A percentile compares a stretch with the other conserved stretches of the same genome.
These are phyloP conservation scores for Henningerozyma blattae DNA, from an alignment of 805 yeast species.

Conservation along the genomic window DNA sequence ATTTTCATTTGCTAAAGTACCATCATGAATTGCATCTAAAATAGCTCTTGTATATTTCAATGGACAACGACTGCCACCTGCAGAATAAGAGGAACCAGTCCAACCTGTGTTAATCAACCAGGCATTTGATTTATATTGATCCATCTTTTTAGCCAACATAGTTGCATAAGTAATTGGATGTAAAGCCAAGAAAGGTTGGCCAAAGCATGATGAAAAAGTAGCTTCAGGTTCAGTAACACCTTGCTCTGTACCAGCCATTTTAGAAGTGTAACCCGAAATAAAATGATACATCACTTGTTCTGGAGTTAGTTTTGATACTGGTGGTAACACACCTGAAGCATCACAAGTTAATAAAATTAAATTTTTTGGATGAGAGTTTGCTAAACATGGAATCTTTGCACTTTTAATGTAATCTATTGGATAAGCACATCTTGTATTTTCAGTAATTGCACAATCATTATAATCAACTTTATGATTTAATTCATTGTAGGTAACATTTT, in stretches of 20 bases:
- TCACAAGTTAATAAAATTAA: slow-evolving; percentile 90
- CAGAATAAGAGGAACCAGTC: slow-evolving; percentile 87
- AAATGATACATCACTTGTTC: slow-evolving; percentile 99
- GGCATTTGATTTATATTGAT: slow-evolving; percentile 78
- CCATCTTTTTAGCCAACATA: slow-evolving; percentile 88
- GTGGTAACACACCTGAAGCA: slow-evolving; percentile 96
- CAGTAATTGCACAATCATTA: slow-evolving; percentile 71
- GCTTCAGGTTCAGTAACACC: slow-evolving; percentile 98
- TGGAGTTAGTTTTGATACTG: slow-evolving; percentile 84
- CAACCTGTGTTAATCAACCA: slow-evolving; percentile 98
- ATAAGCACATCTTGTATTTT: slow-evolving; percentile 97
- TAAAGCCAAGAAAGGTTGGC: slow-evolving; percentile 95
- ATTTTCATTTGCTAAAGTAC: slow-evolving; percentile 67
- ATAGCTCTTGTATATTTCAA: slow-evolving; percentile 96
- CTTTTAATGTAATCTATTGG: slow-evolving; percentile 95
- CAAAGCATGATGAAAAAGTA: slow-evolving; percentile 96
- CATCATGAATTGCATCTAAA: slow-evolving; percentile 87
- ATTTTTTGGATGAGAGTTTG: slow-evolving; percentile 84
- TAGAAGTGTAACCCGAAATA: slow-evolving; percentile 96
- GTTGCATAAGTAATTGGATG: slow-evolving; percentile 98
- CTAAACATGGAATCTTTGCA: slow-evolving; percentile 90
- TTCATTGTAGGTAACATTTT: slow-evolving; percentile 82
- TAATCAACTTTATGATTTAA: slow-evolving; percentile 74
- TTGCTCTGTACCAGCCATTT: slow-evolving; percentile 99
- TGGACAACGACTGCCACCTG: slow-evolving; percentile 96